phyloP scores from a whole-genome alignment of 1,139 yeast genomes.

The Hyphopichia buzzinii region DNA sequence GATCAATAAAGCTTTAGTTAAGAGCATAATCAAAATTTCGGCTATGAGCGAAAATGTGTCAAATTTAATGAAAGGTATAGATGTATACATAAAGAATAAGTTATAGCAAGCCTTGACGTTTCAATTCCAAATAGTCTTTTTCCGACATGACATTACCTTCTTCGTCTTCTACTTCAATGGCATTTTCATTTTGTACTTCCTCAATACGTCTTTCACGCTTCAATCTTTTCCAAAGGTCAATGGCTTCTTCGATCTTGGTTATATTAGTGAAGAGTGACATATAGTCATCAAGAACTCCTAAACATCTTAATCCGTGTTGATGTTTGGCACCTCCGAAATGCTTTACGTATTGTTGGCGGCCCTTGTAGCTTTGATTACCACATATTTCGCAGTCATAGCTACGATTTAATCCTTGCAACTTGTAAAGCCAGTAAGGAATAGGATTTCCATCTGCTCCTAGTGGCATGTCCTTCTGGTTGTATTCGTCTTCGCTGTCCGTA shows the following conservation, averaged over 20 bases:
- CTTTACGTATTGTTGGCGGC: slow-evolving; percentile 65
- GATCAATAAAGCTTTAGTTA: too few species aligned
- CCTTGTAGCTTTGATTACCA: slow-evolving; percentile 72
- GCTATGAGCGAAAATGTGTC: too few species aligned
- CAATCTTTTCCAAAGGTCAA: slow-evolving; percentile 51
- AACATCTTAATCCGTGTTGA: slow-evolving; percentile 65
- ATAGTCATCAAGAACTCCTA: slow-evolving; percentile 59
- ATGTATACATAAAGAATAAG: neutral
- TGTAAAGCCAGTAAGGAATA: slow-evolving; percentile 91
- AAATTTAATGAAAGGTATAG: too few species aligned
- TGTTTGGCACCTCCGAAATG: slow-evolving; percentile 77
- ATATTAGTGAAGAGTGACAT: slow-evolving; percentile 60
- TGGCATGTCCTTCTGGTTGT: slow-evolving; percentile 55
- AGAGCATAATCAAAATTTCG: too few species aligned
- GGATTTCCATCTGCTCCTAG: slow-evolving; percentile 89
- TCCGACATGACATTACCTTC: slow-evolving; percentile 92
- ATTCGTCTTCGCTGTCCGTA: slow-evolving; percentile 21
- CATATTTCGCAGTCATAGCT: slow-evolving; percentile 83
- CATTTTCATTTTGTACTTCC: slow-evolving; percentile 50
- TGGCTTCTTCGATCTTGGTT: slow-evolving; percentile 66
- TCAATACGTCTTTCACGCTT: slow-evolving; percentile 36
- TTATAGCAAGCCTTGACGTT: slow-evolving; percentile 70
- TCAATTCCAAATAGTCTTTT: slow-evolving; percentile 76
- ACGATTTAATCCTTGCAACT: slow-evolving; percentile 79
- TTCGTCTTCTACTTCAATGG: slow-evolving; percentile 83